These are phyloP conservation scores for Thermochaetoides thermophila DNA, from an alignment of 495 filamentous ascomycete species.

Conservation along the genomic window DNA sequence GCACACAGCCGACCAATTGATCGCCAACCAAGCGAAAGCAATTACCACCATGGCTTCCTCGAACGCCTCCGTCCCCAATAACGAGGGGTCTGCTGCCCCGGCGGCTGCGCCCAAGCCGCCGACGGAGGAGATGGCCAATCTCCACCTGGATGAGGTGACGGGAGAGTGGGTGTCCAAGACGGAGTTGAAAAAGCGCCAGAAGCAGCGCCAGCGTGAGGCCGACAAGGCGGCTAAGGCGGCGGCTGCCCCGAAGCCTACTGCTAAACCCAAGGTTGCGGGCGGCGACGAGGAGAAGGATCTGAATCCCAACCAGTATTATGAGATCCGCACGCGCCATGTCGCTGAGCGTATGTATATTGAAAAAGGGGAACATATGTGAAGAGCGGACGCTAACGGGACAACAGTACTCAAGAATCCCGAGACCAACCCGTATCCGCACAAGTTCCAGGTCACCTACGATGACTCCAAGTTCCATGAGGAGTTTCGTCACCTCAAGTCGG, in stretches of 20 bases:
- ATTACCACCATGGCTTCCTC: no score
- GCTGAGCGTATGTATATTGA: conserved; percentile 56
- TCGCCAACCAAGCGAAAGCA: no score
- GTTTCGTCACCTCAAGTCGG: conserved; percentile 65
- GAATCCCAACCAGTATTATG: conserved; percentile 91
- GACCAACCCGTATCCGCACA: conserved; percentile 92
- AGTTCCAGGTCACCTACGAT: conserved; percentile 77
- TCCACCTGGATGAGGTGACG: conserved; percentile 70
- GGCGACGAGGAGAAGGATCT: conserved; percentile 38
- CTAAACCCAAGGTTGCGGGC: conserved; percentile 49
- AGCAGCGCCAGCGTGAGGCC: conserved; percentile 70
- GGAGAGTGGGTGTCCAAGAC: conserved; percentile 77
- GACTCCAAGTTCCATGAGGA: conserved; percentile 61
- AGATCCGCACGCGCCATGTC: conserved; percentile 76
- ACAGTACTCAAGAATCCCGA: conserved; percentile 54
- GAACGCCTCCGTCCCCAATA: conserved; percentile 13
- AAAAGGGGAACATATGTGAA: no score
- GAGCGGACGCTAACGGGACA: no score
- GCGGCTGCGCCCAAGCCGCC: conserved; percentile 25
- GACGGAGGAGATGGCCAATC: conserved; percentile 50
- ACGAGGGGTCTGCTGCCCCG: conserved; percentile 33
- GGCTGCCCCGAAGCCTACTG: conserved; percentile 47
- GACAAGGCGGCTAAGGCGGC: conserved; percentile 81
- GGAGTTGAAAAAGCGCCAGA: conserved; percentile 90
- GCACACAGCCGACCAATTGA: no score